Conservation (phyloP, 2,329 filamentous ascomycete species). For the Clonostachys solani region DNA sequence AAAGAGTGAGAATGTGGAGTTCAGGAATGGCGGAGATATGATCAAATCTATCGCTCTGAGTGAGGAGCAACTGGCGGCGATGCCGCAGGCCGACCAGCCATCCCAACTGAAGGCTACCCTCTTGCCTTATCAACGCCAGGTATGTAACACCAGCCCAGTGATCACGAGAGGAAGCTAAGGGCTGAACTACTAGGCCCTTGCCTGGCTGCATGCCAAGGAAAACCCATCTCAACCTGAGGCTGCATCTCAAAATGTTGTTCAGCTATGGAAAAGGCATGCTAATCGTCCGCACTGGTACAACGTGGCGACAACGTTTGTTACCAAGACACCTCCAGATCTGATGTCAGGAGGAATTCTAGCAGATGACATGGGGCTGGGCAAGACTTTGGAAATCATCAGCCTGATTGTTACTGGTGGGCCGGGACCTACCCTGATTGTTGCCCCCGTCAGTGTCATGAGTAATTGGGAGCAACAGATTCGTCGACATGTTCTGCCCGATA, state of each 20-base stretch:
- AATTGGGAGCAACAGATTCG: slow-evolving; percentile 83
- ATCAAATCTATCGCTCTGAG: slow-evolving; percentile 67
- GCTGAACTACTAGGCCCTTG: slow-evolving; percentile 54
- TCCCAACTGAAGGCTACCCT: slow-evolving; percentile 59
- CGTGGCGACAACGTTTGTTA: slow-evolving; percentile 55
- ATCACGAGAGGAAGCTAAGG: background rate
- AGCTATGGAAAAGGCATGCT: slow-evolving; percentile 67
- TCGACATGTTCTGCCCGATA: slow-evolving; percentile 63
- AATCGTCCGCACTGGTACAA: slow-evolving; percentile 53
- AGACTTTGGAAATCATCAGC: slow-evolving; percentile 83
- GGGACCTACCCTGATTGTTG: slow-evolving; percentile 72
- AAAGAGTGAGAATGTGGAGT: slow-evolving; percentile 63
- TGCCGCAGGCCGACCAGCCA: slow-evolving; percentile 72
- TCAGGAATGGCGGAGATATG: slow-evolving; percentile 58
- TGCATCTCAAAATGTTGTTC: slow-evolving; percentile 57
- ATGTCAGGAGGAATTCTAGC: slow-evolving; percentile 80
- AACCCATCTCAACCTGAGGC: slow-evolving; percentile 58
- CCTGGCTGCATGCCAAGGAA: slow-evolving; percentile 79
- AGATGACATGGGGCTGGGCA: slow-evolving; percentile 8
- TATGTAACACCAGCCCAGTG: slow-evolving; percentile 10
- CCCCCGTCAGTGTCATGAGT: slow-evolving; percentile 82
- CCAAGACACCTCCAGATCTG: slow-evolving; percentile 51
- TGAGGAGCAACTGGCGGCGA: slow-evolving; percentile 64
- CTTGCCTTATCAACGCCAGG: slow-evolving; percentile 73
- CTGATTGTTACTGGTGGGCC: slow-evolving; percentile 58